Evolutionary conservation across 1,139 yeast genomes (phyloP), one percentile per base, ranked within the genome.

Genomic region (Magnusiomyces sp.): DNA sequence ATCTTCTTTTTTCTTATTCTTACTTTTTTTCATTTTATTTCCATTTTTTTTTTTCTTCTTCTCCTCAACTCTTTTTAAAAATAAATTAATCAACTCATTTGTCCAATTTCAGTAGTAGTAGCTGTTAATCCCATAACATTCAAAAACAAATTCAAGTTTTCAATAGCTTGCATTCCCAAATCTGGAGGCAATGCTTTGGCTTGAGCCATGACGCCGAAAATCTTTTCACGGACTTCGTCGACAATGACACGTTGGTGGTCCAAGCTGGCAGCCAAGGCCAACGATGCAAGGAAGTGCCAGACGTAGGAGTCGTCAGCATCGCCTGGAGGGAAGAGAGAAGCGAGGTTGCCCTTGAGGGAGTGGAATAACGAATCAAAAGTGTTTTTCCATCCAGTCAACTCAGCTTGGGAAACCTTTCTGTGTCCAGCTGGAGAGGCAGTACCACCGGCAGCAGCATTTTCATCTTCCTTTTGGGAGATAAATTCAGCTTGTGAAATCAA

Each of bases 81-180:
- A n/a, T n/a, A n/a, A n/a, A n/a, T 31, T 41, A 11, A 14, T 32
- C 23, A 11, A 19, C 32, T 44, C 46, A 68, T 58, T 56, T 67
- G 71, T 9, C 64, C 62, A 54, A 68, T 68, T 48, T 63, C 70
- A 29, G 69, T 66, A 31, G 68, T 59, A 59, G 89, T 88, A 13
- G 97, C 96, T 56, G 87, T 89, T 58, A 92, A 77, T 2, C 98
- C 98, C 94, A 92, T 89, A 48, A 92, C 97, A 59, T 90, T 94
- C 70, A 92, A 77, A 71, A 89, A 90, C 77, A 92, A 73, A 66
- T 92, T 92, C 76, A 92, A 78, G 64, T 90, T 89, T 59, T 80
- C 81, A 61, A 84, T 77, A 67, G 81, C 83, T 56, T 73, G 68
- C 55, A 77, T 75, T 23, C 79, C 81, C 54, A 74, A 63, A 53